Conservation (phyloP, 352 stramenopile genomes). For the Phytopythium litorale region DNA sequence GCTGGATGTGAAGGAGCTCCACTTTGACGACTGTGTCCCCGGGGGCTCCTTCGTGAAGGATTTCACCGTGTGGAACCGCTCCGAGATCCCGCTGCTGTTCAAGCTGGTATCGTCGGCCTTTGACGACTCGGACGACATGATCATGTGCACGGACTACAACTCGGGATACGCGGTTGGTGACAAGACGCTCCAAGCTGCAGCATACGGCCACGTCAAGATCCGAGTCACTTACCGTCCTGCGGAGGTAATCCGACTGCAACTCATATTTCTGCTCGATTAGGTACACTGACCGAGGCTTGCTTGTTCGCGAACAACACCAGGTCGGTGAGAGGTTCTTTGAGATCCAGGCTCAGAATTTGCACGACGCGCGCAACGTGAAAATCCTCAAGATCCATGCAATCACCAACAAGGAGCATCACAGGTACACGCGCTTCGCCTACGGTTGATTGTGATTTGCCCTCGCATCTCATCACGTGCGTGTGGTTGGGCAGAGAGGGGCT, state of each 20-base stretch:
- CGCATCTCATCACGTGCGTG: background rate
- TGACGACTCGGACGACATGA: conserved; percentile 61
- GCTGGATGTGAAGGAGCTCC: conserved; percentile 84
- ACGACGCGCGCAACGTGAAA: conserved; percentile 83
- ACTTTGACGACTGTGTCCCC: conserved; percentile 88
- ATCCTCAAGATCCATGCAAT: conserved; percentile 84
- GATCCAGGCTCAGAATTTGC: conserved; percentile 83
- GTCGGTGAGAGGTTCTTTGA: conserved; percentile 85
- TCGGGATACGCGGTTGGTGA: conserved; percentile 81
- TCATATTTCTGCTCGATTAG: conserved; percentile 1
- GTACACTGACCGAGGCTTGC: conserved; percentile 3
- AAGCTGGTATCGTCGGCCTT: conserved; percentile 74
- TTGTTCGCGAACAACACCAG: conserved; percentile 17
- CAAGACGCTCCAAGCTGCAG: conserved; percentile 74
- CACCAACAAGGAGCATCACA: conserved; percentile 86
- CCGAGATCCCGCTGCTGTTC: conserved; percentile 85
- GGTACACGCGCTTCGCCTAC: conserved; percentile 25
- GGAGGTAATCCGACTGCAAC: conserved; percentile 40
- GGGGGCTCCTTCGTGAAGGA: conserved; percentile 87
- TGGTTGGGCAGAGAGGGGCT: conserved; percentile 63
- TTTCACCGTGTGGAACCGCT: conserved; percentile 89
- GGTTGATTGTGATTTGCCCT: background rate
- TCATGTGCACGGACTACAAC: conserved; percentile 87
- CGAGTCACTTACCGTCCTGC: conserved; percentile 80
- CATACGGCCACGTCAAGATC: conserved; percentile 83